Evolutionary conservation across 2,329 filamentous ascomycete species (phyloP).

Genomic region (Talaromyces islandicus): DNA sequence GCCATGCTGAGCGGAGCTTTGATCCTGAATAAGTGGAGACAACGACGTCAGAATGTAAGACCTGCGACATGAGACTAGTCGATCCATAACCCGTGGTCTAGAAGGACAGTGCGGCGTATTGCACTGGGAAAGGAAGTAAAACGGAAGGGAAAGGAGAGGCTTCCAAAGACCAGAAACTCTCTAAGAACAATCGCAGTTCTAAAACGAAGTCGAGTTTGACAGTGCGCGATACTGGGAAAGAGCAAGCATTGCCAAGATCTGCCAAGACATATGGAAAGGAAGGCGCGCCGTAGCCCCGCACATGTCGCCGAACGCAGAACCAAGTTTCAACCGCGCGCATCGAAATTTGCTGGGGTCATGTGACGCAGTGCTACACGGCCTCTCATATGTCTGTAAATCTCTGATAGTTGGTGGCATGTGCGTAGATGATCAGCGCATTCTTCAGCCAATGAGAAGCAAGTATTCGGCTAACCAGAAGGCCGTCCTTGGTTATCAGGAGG

Average conservation of each 20-base stretch:
- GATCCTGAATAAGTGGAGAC: not conserved
- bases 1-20: not conserved
- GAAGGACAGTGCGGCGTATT: not conserved
- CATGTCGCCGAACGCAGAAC: not conserved
- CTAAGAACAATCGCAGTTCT: not conserved
- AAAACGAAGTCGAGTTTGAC: not conserved
- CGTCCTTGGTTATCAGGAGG: no score
- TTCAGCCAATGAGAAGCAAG: not conserved
- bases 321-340: not conserved
- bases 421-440: not conserved
- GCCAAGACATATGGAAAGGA: not conserved
- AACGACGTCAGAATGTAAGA: not conserved
- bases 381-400: not conserved
- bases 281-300: not conserved
- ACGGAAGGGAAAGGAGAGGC: not conserved
- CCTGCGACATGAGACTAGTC: not conserved
- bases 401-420: not conserved
- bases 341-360: not conserved
- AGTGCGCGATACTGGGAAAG: not conserved
- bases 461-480: not conserved
- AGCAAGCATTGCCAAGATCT: not conserved
- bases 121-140: not conserved
- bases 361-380: no score
- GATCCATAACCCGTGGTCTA: not conserved
- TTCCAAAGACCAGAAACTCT: not conserved